These are phyloP conservation scores for Globisporangium radiosum DNA, from an alignment of 352 stramenopile species.

Conservation along the genomic window DNA sequence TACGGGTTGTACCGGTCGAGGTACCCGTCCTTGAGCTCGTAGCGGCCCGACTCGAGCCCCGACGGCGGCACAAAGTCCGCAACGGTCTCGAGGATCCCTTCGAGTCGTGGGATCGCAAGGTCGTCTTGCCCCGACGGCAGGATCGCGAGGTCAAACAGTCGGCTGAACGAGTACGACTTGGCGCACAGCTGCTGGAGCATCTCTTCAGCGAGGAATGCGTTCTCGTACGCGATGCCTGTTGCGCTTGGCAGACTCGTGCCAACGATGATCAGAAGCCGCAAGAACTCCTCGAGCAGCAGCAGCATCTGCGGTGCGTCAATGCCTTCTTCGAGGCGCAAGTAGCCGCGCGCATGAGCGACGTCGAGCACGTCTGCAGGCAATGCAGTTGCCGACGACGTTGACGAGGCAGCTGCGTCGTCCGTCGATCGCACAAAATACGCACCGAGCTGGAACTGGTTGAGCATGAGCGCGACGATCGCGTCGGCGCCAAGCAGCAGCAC, in stretches of 20 bases:
- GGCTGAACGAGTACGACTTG: slow-evolving; percentile 77
- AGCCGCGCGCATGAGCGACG: slow-evolving; percentile 24
- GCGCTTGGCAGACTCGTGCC: slow-evolving; percentile 67
- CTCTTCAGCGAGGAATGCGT: slow-evolving; percentile 74
- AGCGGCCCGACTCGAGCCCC: slow-evolving; percentile 71
- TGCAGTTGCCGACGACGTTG: not conserved
- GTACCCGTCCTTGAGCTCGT: slow-evolving; percentile 66
- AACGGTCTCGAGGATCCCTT: slow-evolving; percentile 56
- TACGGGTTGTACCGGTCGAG: slow-evolving; percentile 85
- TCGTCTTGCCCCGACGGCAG: slow-evolving; percentile 81
- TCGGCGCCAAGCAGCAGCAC: slow-evolving; percentile 62
- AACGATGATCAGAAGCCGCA: slow-evolving; percentile 71
- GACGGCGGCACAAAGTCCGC: slow-evolving; percentile 67
- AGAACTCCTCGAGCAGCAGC: slow-evolving; percentile 79
- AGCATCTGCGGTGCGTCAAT: slow-evolving; percentile 68
- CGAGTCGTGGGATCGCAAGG: slow-evolving; percentile 55
- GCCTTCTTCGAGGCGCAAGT: slow-evolving; percentile 42
- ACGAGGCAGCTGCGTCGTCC: not conserved
- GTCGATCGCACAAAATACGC: slow-evolving; percentile 44
- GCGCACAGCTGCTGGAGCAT: slow-evolving; percentile 82
- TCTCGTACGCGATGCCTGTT: slow-evolving; percentile 51
- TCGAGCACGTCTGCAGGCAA: slow-evolving; percentile 6
- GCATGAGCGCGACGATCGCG: slow-evolving; percentile 50
- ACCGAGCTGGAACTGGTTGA: slow-evolving; percentile 75
- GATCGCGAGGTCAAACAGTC: slow-evolving; percentile 74